These are phyloP conservation scores for Fusarium secorum DNA, from an alignment of 2,329 filamentous ascomycete species.

Conservation along the genomic window DNA sequence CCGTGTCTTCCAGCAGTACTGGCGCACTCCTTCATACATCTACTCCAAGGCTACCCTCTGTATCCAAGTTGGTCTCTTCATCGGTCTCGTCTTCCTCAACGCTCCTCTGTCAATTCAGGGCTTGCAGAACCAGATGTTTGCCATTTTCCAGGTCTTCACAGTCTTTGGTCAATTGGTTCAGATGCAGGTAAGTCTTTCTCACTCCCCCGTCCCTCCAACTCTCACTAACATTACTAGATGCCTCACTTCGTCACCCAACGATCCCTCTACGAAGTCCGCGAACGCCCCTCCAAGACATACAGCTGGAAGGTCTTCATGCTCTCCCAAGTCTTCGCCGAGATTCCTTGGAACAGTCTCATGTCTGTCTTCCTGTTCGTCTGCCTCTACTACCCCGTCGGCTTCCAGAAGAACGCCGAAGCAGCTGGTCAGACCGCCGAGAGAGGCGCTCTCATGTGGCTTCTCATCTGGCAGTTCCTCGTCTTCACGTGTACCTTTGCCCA, in stretches of 20 bases:
- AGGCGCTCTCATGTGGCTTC: constrained; percentile 72
- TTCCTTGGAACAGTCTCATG: constrained; percentile 84
- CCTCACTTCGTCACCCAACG: constrained; percentile 85
- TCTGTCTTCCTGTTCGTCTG: constrained; percentile 77
- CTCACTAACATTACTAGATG: constrained; percentile 66
- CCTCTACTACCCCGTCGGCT: constrained; percentile 87
- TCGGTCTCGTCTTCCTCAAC: constrained; percentile 81
- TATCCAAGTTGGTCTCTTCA: constrained; percentile 72
- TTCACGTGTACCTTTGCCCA: constrained; percentile 74
- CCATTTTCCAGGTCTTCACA: constrained; percentile 82
- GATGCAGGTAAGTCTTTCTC: constrained; percentile 19
- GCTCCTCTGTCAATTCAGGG: constrained; percentile 76
- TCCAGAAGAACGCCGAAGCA: constrained; percentile 70
- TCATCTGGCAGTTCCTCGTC: constrained; percentile 70
- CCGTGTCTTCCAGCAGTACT: constrained; percentile 90
- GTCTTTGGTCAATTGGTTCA: constrained; percentile 82
- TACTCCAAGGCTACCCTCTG: constrained; percentile 82
- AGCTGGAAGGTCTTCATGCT: constrained; percentile 87
- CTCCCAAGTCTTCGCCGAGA: constrained; percentile 81
- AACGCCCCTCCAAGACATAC: constrained; percentile 84
- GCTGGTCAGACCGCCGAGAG: constrained; percentile 53
- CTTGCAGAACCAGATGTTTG: constrained; percentile 87
- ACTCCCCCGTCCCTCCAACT: rapidly evolving
- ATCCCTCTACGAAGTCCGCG: constrained; percentile 83
- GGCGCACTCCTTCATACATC: constrained; percentile 88